Evolutionary conservation across 805 yeast species (phyloP).

Genomic region (Candida taoyuanica): DNA sequence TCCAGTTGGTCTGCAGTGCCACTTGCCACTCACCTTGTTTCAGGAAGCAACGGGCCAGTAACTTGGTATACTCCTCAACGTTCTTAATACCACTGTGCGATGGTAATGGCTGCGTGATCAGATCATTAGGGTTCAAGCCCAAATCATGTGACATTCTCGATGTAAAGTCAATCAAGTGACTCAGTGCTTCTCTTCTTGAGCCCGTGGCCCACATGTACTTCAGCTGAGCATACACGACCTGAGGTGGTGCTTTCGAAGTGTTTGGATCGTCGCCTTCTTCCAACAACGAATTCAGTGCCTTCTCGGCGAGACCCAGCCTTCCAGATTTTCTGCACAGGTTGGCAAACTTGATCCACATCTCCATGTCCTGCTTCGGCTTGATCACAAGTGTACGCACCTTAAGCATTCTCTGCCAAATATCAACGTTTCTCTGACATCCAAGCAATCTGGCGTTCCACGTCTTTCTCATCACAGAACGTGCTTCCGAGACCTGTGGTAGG

Average conservation of each 20-base stretch:
- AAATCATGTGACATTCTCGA: constrained; percentile 85
- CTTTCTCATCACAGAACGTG: constrained; percentile 70
- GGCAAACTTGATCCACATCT: constrained; percentile 97
- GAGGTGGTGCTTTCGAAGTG: constrained; percentile 87
- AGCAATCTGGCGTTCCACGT: constrained; percentile 92
- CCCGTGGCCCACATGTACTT: constrained; percentile 98
- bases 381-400: constrained; percentile 91
- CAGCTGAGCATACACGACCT: constrained; percentile 93
- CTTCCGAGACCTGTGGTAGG: constrained; percentile 77
- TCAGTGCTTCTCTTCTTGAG: constrained; percentile 77
- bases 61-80: constrained; percentile 74
- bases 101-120: constrained; percentile 82
- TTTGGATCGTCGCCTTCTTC: constrained; percentile 59
- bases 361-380: constrained; percentile 94
- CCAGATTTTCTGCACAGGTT: constrained; percentile 94
- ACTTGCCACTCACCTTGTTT: constrained; percentile 99
- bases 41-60: constrained; percentile 88
- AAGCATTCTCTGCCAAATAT: constrained; percentile 96
- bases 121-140: constrained; percentile 80
- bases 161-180: constrained; percentile 84
- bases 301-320: constrained; percentile 86
- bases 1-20: constrained; percentile 74
- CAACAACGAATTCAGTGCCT: constrained; percentile 72
- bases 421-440: constrained; percentile 96
- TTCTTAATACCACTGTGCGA: constrained; percentile 55